Percentiles rank a stretch among this genome's conserved stretches.
phyloP scores from a whole-genome alignment of 805 yeast genomes.

The Cyberlindnera japonica region DNA sequence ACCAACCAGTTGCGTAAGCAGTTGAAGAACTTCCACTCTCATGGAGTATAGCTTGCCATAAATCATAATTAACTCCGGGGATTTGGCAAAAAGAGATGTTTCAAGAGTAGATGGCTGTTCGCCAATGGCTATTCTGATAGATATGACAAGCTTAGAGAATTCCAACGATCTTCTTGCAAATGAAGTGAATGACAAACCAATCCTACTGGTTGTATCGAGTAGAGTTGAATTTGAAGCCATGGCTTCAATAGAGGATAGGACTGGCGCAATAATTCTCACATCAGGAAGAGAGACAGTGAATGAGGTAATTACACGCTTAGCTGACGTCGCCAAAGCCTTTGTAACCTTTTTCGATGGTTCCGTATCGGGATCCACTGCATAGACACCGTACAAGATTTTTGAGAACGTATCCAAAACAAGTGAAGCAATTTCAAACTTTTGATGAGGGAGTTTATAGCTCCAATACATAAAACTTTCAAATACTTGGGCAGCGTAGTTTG shows the following conservation, averaged over 20 bases:
- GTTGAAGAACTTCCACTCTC: slow-evolving; percentile 48
- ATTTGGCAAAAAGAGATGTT: slow-evolving; percentile 46
- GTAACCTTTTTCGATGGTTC: slow-evolving; percentile 41
- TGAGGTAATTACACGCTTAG: slow-evolving; percentile 46
- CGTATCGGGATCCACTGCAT: slow-evolving; percentile 46
- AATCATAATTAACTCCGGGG: slow-evolving; percentile 54
- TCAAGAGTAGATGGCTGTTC: slow-evolving; percentile 64
- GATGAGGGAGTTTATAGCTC: slow-evolving; percentile 53
- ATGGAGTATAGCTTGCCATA: slow-evolving; percentile 49
- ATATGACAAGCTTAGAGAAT: slow-evolving; percentile 53
- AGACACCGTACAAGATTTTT: slow-evolving; percentile 48
- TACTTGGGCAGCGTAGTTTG: slow-evolving; percentile 55
- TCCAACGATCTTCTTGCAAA: slow-evolving; percentile 52
- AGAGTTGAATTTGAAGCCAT: slow-evolving; percentile 35
- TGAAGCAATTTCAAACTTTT: slow-evolving; percentile 60
- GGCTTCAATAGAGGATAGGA: slow-evolving; percentile 46
- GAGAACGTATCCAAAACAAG: slow-evolving; percentile 51
- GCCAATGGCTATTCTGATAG: slow-evolving; percentile 49
- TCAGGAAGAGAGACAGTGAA: slow-evolving; percentile 54
- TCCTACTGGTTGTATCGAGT: slow-evolving; percentile 39
- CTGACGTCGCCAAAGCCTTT: slow-evolving; percentile 46
- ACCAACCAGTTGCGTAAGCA: slow-evolving; percentile 55
- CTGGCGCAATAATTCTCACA: slow-evolving; percentile 51
- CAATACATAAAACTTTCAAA: slow-evolving; percentile 74
- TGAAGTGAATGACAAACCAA: slow-evolving; percentile 44